phyloP scores from a whole-genome alignment of 441 rosid genomes.

The Geranium incanum region DNA sequence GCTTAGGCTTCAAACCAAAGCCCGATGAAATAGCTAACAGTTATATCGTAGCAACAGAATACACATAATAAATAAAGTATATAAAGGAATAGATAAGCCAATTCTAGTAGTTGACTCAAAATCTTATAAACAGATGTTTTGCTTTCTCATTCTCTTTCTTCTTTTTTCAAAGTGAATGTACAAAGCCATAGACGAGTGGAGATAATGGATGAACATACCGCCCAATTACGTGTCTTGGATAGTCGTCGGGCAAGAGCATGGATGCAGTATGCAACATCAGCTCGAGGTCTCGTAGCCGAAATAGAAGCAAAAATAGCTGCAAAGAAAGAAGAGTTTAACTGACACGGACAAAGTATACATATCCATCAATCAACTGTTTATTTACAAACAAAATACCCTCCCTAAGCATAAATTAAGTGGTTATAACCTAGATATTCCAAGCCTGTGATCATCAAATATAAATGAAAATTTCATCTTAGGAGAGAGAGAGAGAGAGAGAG shows the following conservation, averaged over 20 bases:
- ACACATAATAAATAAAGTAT: neutral
- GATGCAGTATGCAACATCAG: constrained; percentile 96
- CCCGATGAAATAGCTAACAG: constrained; percentile 1
- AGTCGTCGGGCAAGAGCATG: constrained; percentile 79
- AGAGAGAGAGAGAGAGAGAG: neutral
- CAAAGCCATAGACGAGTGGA: neutral
- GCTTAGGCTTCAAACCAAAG: neutral
- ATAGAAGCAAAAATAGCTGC: constrained; percentile 84
- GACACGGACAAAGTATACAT: constrained; percentile 10
- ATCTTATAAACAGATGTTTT: neutral
- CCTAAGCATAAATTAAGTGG: neutral
- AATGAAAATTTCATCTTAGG: neutral
- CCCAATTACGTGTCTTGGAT: constrained; percentile 91
- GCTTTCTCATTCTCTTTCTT: neutral
- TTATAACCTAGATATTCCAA: neutral
- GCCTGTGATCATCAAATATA: neutral
- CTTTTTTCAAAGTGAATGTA: neutral
- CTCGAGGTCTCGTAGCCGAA: constrained; percentile 95
- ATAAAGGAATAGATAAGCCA: neutral
- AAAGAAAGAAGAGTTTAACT: constrained; percentile 18
- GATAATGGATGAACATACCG: constrained; percentile 40
- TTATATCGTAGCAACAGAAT: neutral
- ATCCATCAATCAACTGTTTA: constrained; percentile 7
- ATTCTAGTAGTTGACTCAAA: neutral
- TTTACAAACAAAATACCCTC: neutral